Base-by-base conservation (phyloP, 208 protist genomes). In the Herpetomonas samuelpessoai region DNA sequence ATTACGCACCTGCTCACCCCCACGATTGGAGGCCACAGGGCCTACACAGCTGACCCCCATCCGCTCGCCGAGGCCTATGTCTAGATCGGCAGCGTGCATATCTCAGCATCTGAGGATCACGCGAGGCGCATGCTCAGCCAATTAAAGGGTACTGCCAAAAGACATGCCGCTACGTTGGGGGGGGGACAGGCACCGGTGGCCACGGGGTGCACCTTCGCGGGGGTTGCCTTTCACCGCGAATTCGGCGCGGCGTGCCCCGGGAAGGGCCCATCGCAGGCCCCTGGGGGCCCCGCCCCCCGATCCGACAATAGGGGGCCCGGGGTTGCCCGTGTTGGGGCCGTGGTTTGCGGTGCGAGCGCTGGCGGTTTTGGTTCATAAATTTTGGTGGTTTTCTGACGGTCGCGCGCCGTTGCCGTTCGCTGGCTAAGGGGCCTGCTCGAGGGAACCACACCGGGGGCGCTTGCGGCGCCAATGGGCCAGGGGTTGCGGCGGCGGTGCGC, bases 81-180 rank as follows among this genome's bases (percentile, higher is more conserved):
- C 6, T 55, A 35, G 47, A 55, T 55, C 31, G 25, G 44, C 31
- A 49, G 24, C 58, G 28, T 46, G 47, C 48, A 14, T 18, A 14
- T 41, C 35, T 41, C 35, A 6, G 35, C 9, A 14, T 14, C 35
- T 18, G 14, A 14, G 35, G 14, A 14, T 14, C 35, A 41, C 35
- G 35, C 14, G 6, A 14, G 14, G 35, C 35, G 14, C 35, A 14
- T 14, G n/a, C 35, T 41, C 9, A 6, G 14, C 9, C 35, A 14
- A 6, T 6, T 41, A 18, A 41, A 18, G 9, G 35, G 14, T 6
- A 41, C 35, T 18, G 35, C 35, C 9, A 6, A 14, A 41, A 6
- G 35, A 6, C 14, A 41, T 14, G 35, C 9, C 35, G 35, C 14
- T 14, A 41, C 9, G 9, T 14, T 41, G 9, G 14, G 14, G 35